phyloP scores from a whole-genome alignment of 2,329 filamentous ascomycete species.

The Hypoxylon sp. region DNA sequence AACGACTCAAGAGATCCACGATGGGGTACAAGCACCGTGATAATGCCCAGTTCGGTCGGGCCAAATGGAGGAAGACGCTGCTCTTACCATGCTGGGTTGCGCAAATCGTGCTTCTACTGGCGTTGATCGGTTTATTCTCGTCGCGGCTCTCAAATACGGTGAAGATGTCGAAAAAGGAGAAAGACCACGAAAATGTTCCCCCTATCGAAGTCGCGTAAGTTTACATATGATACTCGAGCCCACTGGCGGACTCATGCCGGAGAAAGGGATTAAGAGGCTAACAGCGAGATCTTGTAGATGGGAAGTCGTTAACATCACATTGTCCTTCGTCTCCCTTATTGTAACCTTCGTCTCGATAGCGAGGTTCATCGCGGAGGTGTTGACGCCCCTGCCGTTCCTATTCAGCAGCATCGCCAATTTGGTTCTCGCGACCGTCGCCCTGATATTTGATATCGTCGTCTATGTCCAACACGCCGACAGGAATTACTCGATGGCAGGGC shows the following conservation, averaged over 20 bases:
- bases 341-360: constrained; percentile 58
- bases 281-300: constrained; percentile 51
- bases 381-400: constrained; percentile 64
- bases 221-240: neutral
- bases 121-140: constrained; percentile 60
- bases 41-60: constrained; percentile 60
- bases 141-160: constrained; percentile 60
- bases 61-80: constrained; percentile 58
- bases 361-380: constrained; percentile 55
- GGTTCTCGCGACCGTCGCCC: constrained; percentile 54
- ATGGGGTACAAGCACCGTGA: constrained; percentile 56
- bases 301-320: constrained; percentile 60
- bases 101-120: constrained; percentile 56
- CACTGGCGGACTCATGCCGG: neutral
- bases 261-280: neutral
- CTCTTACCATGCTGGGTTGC: constrained; percentile 60
- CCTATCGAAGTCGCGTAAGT: constrained; percentile 61
- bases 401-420: constrained; percentile 60
- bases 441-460: constrained; percentile 61
- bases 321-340: constrained; percentile 56
- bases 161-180: constrained; percentile 51
- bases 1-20: constrained; percentile 3
- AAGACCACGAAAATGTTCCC: constrained; percentile 51
- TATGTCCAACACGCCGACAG: constrained; percentile 55
- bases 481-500: constrained; percentile 57